These are phyloP conservation scores for Cladosporium colombiae DNA, from an alignment of 2,329 filamentous ascomycete species.

Conservation along the genomic window DNA sequence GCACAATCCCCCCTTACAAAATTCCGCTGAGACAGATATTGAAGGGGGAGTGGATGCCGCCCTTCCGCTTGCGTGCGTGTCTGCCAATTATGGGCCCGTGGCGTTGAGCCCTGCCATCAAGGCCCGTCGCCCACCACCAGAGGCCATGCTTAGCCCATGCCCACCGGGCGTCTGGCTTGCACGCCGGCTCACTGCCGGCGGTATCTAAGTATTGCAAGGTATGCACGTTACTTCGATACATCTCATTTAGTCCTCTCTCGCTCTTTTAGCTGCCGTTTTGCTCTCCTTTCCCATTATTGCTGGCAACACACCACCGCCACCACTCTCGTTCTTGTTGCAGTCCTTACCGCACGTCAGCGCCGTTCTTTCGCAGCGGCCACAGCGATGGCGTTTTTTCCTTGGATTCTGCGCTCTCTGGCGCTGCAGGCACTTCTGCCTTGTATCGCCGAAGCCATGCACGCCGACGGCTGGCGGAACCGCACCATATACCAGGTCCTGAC, in stretches of 20 bases:
- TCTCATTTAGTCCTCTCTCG: neutral
- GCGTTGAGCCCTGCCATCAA: constrained; percentile 5
- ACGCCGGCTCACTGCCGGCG: constrained; percentile 4
- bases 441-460: constrained; percentile 2
- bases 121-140: neutral
- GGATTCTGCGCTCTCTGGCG: constrained; percentile 4
- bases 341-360: neutral
- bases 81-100: constrained; percentile 6
- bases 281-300: neutral
- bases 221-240: constrained; percentile 4
- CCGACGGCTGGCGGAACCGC: constrained; percentile 52
- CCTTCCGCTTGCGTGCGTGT: constrained; percentile 4
- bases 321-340: neutral
- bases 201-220: constrained; percentile 8
- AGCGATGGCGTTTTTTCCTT: constrained; percentile 14
- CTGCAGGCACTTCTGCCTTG: constrained; percentile 9
- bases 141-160: neutral
- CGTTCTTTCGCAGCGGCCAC: neutral
- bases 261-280: neutral
- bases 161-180: neutral
- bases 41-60: constrained; percentile 6
- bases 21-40: constrained; percentile 1
- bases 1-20: neutral
- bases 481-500: constrained; percentile 62
- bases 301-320: neutral